A percentile compares a stretch with the other conserved stretches of the same genome.
phyloP scores from a whole-genome alignment of 495 filamentous ascomycete genomes.

The Podospora pseudoanserina region DNA sequence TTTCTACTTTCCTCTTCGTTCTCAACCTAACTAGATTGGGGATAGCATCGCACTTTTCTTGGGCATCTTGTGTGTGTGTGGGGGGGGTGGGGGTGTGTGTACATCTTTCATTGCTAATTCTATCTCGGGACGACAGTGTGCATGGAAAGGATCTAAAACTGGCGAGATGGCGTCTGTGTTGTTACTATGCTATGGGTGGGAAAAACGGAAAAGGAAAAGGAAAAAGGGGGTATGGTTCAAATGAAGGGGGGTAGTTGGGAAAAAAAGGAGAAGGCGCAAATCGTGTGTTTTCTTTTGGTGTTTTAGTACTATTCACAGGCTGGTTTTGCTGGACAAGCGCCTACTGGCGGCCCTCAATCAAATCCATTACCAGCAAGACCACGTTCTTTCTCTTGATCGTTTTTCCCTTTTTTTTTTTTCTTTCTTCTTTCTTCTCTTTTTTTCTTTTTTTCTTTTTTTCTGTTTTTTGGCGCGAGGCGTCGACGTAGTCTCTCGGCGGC shows the following conservation, averaged over 20 bases:
- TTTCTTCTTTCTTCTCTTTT: no score
- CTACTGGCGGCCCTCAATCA: not conserved
- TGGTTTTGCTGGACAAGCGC: not conserved
- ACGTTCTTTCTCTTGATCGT: no score
- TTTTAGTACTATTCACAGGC: not conserved
- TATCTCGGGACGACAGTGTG: not conserved
- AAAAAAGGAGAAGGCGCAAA: not conserved
- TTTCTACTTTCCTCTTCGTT: constrained; percentile 47
- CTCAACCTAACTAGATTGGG: constrained; percentile 42
- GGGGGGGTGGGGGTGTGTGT: not conserved
- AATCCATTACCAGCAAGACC: not conserved
- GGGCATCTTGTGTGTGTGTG: not conserved
- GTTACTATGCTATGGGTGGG: not conserved
- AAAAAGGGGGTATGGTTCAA: not conserved
- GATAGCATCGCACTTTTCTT: not conserved
- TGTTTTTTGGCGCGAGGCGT: no score
- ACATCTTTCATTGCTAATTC: not conserved
- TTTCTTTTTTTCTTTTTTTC: no score
- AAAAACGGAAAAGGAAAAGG: not conserved
- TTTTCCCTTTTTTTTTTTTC: no score
- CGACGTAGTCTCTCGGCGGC: not conserved
- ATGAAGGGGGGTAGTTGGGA: not conserved
- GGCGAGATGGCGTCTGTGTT: not conserved
- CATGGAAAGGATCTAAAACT: not conserved
- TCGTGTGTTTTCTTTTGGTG: not conserved